These are phyloP conservation scores for Pugionium cornutum DNA, from an alignment of 345 rosid genomes.

Conservation along the genomic window DNA sequence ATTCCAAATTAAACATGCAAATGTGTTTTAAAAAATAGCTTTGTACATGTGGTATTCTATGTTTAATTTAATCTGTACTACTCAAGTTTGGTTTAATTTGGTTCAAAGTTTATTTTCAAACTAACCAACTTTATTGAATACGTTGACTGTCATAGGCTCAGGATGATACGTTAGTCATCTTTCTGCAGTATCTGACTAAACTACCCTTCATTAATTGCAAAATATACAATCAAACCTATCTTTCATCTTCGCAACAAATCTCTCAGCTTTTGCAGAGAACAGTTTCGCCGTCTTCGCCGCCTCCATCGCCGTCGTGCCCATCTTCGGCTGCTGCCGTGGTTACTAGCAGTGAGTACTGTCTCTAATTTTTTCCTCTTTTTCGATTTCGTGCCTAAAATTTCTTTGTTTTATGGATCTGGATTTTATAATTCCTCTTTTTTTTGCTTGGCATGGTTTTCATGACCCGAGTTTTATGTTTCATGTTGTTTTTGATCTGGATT, in stretches of 20 bases:
- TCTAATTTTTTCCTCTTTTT: not conserved
- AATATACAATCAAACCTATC: conserved; percentile 17
- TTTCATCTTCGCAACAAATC: not conserved
- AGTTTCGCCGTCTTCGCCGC: conserved; percentile 1
- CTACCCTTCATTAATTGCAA: conserved; percentile 1
- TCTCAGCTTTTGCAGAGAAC: not conserved
- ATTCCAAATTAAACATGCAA: too few relatives aligned
- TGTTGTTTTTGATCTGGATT: conserved; percentile 17
- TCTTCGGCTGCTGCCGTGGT: too few relatives aligned
- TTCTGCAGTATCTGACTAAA: not conserved
- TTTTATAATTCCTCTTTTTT: conserved; percentile 4
- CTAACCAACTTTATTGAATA: not conserved
- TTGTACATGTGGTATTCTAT: too few relatives aligned
- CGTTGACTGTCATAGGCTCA: not conserved
- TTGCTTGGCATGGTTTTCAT: not conserved
- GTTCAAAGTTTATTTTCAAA: not conserved
- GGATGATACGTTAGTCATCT: not conserved
- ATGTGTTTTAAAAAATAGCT: too few relatives aligned
- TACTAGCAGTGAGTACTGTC: conserved; percentile 3
- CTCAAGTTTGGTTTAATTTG: not conserved
- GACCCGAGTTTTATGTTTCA: too few relatives aligned
- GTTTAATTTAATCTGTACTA: not conserved
- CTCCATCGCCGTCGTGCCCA: conserved; percentile 6
- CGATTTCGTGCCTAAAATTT: not conserved
- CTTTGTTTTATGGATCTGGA: conserved; percentile 25